Base-by-base conservation (phyloP, 345 rosid species). In the Eucalyptus tenuipes region DNA sequence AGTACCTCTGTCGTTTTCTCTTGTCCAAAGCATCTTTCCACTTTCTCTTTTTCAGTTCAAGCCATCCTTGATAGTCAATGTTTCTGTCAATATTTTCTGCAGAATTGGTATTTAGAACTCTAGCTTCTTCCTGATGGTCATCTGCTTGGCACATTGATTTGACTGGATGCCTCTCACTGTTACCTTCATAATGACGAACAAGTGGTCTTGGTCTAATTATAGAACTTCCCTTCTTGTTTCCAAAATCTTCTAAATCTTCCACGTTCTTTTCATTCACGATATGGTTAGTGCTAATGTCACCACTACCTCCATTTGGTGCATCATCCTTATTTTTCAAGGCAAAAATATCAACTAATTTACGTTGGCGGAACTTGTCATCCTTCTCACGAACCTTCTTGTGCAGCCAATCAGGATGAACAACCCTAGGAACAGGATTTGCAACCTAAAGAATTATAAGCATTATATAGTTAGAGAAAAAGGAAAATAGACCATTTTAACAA, bases 321-420 rank as follows among this genome's bases (percentile, higher is more conserved):
- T 92, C 94, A 84, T 92, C 93, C 88, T 86, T 92, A 91, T 88
- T 91, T 85, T 91, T 87, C 88, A 90, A 49, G 87, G 89, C 89
- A 88, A 95, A 96, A 89, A 96, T 95, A 91, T 96, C 97, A 89
- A 88, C 95, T 88, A 97, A 91, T 92, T 96, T 97, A 90, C 95
- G 91, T 91, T 97, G 99, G 89, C 96, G 98, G 90, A 95, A 93
- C 89, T 93, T 96, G 91, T 97, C 99, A 10, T 96, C 97, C 92
- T 95, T 96, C 92, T 96, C 99, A 86, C 97, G 98, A 81, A 96
- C 96, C 94, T 94, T 97, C 93, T 96, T 97, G 88, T 96, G 97
- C 90, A 97, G 95, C 99, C 99, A 97, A 89, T 97, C 99, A 89
- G 99, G 99, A 92, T 97, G 99, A 92, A 91, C 92, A 61, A 97